These are phyloP conservation scores for Daedaleopsis nitida DNA, from an alignment of 768 basidiomycete genomes.

Conservation along the genomic window DNA sequence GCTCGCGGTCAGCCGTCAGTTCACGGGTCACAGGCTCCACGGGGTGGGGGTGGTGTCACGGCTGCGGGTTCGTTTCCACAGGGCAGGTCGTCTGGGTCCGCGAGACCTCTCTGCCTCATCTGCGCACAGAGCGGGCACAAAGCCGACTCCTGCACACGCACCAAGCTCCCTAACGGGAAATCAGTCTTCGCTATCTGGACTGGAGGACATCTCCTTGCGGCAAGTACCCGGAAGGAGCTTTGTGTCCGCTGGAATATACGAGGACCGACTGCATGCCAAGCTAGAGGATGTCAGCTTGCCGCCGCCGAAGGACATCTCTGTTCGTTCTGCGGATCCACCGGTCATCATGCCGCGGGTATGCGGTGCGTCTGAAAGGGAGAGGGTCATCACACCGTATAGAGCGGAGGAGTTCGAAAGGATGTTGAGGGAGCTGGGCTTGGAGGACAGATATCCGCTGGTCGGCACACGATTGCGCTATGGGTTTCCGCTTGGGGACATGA, in stretches of 20 bases:
- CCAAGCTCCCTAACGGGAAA: neutral
- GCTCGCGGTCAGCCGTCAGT: neutral
- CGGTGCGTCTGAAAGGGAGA: slow-evolving; percentile 11
- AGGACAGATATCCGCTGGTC: neutral
- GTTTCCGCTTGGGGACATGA: slow-evolving; percentile 9
- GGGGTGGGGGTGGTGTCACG: neutral
- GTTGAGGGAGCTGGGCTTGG: neutral
- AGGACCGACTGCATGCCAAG: neutral
- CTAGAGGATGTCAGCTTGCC: neutral
- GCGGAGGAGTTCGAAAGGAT: slow-evolving; percentile 1
- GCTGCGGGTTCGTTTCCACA: neutral
- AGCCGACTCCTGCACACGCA: slow-evolving; percentile 1
- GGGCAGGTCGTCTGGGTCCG: neutral
- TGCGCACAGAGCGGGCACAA: slow-evolving; percentile 9
- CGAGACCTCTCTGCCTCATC: slow-evolving; percentile 6
- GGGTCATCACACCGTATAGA: slow-evolving; percentile 1
- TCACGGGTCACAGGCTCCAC: neutral
- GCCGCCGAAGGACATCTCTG: neutral
- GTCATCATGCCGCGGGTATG: slow-evolving; percentile 12
- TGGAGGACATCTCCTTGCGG: neutral
- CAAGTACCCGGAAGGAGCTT: neutral
- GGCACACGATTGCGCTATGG: neutral
- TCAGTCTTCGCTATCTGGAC: neutral
- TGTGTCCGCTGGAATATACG: slow-evolving; percentile 10
- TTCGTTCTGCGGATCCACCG: slow-evolving; percentile 15